Evolutionary conservation across 75 land plant genomes (phyloP).

Genomic region (Picea glauca): DNA sequence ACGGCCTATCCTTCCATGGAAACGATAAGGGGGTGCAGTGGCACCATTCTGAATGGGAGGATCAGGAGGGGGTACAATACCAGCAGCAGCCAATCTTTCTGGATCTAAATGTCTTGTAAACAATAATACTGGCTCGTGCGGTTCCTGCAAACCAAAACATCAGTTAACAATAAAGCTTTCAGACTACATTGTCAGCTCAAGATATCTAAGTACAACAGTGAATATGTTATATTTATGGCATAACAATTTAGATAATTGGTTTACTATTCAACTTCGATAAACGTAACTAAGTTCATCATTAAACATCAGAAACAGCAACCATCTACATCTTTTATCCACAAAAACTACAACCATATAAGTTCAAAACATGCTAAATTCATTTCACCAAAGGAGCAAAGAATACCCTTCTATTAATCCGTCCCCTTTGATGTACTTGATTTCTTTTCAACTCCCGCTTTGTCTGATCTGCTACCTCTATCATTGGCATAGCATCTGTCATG

Average conservation of each 20-base stretch:
- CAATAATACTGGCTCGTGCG: constrained; percentile 68
- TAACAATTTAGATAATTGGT: not conserved
- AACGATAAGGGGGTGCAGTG: constrained; percentile 25
- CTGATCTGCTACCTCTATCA: constrained; percentile 19
- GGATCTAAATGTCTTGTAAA: constrained; percentile 82
- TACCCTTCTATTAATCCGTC: constrained; percentile 57
- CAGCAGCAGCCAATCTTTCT: constrained; percentile 68
- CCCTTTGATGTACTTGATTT: constrained; percentile 15
- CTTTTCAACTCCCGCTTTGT: constrained; percentile 39
- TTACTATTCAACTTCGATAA: not conserved
- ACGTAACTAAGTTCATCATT: not conserved
- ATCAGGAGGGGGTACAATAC: constrained; percentile 56
- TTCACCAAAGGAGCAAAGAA: not conserved
- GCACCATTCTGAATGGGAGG: constrained; percentile 31
- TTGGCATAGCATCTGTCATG: constrained; percentile 26
- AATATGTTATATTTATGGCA: not conserved
- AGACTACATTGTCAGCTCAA: not conserved
- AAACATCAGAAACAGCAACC: not conserved
- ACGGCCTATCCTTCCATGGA: constrained; percentile 80
- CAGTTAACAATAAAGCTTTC: not conserved
- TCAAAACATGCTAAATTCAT: not conserved
- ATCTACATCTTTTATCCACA: not conserved
- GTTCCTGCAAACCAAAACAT: constrained; percentile 45
- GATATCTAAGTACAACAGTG: not conserved
- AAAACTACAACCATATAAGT: not conserved